Evolutionary conservation across 176 grass and related monocot species (phyloP).

Genomic region (Neostapfia colusana): DNA sequence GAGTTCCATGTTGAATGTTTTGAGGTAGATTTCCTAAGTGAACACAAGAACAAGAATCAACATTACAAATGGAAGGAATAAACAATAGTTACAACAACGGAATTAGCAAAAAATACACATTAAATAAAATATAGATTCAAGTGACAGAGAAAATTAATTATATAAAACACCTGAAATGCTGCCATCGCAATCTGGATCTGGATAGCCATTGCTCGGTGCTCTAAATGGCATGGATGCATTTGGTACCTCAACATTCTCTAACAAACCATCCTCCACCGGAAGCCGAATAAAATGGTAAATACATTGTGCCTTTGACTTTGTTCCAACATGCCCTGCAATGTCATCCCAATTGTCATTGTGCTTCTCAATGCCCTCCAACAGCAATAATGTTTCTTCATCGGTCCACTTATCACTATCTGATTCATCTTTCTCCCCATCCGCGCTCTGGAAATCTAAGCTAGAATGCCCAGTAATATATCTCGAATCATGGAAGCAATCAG

Average conservation of each 20-base stretch:
- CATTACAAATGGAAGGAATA: constrained; percentile 5
- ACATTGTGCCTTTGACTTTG: constrained; percentile 94
- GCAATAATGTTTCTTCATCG: constrained; percentile 80
- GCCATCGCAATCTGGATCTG: constrained; percentile 50
- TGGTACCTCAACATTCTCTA: constrained; percentile 79
- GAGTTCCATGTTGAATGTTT: constrained; percentile 46
- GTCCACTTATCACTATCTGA: constrained; percentile 74
- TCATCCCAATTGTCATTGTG: constrained; percentile 80
- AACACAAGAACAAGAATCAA: constrained; percentile 16
- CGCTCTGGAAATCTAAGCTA: constrained; percentile 76
- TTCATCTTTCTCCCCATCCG: constrained; percentile 59
- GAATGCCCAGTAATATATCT: constrained; percentile 84
- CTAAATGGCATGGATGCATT: constrained; percentile 27
- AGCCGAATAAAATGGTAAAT: constrained; percentile 95
- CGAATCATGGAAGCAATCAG: constrained; percentile 77
- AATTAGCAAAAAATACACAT: not conserved
- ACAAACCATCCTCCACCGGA: constrained; percentile 73
- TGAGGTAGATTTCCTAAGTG: constrained; percentile 38
- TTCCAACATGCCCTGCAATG: constrained; percentile 83
- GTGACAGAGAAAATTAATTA: constrained; percentile 27
- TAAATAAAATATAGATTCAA: constrained; percentile 9
- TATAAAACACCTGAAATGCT: constrained; percentile 55
- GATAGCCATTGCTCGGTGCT: constrained; percentile 39
- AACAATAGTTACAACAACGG: not conserved
- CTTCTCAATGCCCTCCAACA: constrained; percentile 93